These are phyloP conservation scores for Harringtonia aguacate DNA, from an alignment of 2,329 filamentous ascomycete genomes.

Conservation along the genomic window DNA sequence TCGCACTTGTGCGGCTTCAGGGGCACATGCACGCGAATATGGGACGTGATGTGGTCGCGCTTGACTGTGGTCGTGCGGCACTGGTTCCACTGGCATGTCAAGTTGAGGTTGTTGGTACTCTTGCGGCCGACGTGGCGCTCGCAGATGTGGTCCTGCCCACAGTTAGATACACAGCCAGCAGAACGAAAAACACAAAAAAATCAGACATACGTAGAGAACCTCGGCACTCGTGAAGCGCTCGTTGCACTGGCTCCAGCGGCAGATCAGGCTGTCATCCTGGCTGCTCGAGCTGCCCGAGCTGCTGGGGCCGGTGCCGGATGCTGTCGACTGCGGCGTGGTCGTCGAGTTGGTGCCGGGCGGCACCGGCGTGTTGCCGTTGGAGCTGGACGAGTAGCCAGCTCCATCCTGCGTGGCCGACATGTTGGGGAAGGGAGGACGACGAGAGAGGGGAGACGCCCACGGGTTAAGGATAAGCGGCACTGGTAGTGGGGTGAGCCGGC, in stretches of 20 bases:
- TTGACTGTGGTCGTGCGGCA: constrained; percentile 97
- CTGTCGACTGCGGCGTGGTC: constrained; percentile 22
- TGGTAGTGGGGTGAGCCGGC: not conserved
- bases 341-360: constrained; percentile 34
- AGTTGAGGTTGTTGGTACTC: constrained; percentile 95
- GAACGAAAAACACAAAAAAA: not conserved
- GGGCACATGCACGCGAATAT: constrained; percentile 97
- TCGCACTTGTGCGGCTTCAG: constrained; percentile 99
- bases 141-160: constrained; percentile 91
- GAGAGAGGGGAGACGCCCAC: not conserved
- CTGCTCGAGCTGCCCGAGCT: not conserved
- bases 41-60: constrained; percentile 97
- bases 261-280: constrained; percentile 43
- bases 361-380: constrained; percentile 42
- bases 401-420: constrained; percentile 9
- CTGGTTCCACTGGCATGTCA: constrained; percentile 94
- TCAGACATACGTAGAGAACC: constrained; percentile 44
- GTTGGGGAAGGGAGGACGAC: not conserved
- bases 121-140: constrained; percentile 97
- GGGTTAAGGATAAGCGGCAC: not conserved
- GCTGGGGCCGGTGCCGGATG: not conserved
- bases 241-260: constrained; percentile 49
- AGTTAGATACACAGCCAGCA: too few species aligned
- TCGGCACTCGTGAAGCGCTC: constrained; percentile 49
- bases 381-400: constrained; percentile 22